phyloP scores from a whole-genome alignment of 495 filamentous ascomycete species.

The Aspergillus diversus region DNA sequence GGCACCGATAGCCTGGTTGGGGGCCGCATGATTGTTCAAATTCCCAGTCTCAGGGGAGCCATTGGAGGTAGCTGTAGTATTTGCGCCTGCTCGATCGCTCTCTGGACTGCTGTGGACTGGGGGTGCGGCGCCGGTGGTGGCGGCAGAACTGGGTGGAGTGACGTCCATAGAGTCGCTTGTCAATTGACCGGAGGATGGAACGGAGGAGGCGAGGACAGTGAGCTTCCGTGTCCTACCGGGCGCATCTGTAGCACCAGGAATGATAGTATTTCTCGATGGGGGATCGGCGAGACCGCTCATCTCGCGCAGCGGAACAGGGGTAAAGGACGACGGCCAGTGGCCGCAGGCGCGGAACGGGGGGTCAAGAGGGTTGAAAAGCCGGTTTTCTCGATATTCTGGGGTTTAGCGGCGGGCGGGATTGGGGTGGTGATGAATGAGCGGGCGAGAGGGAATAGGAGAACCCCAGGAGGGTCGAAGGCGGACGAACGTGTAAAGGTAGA shows the following conservation, averaged over 20 bases:
- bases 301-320: constrained; percentile 32
- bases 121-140: constrained; percentile 36
- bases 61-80: constrained; percentile 44
- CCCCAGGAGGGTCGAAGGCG: constrained; percentile 18
- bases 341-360: constrained; percentile 24
- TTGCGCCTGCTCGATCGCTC: constrained; percentile 46
- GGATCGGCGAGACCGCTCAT: constrained; percentile 53
- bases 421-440: constrained; percentile 2
- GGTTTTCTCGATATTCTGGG: not conserved
- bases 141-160: constrained; percentile 47
- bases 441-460: constrained; percentile 11
- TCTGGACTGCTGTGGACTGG: constrained; percentile 52
- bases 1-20: constrained; percentile 59
- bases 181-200: constrained; percentile 40
- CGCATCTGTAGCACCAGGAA: constrained; percentile 40
- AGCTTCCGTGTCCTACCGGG: constrained; percentile 48
- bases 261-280: constrained; percentile 42
- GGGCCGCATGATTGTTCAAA: constrained; percentile 37
- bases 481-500: constrained; percentile 37
- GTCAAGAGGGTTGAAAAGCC: constrained; percentile 9
- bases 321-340: constrained; percentile 24
- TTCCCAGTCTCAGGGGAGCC: constrained; percentile 43
- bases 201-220: constrained; percentile 49
- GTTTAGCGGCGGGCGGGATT: constrained; percentile 1
- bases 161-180: constrained; percentile 54